Evolutionary conservation across 768 basidiomycete genomes (phyloP).

Genomic region (Boletus eberwhitei): DNA sequence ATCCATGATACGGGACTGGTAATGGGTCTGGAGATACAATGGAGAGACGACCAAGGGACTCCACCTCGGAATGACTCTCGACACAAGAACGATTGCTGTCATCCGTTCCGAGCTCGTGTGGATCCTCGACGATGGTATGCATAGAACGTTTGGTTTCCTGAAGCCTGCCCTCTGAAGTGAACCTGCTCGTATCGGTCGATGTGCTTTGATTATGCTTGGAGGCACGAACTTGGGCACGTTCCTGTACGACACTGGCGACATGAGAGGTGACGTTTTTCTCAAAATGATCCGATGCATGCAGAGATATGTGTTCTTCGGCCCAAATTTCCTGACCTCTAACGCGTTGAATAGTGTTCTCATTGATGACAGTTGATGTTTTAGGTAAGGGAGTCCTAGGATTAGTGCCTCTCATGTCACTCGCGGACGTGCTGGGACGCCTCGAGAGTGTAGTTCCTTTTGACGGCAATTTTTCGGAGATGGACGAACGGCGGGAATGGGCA

Average conservation of each 20-base stretch:
- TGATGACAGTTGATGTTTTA: slow-evolving; percentile 7
- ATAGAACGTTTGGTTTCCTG: slow-evolving; percentile 29
- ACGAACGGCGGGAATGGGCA: slow-evolving; percentile 24
- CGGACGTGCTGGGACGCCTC: slow-evolving; percentile 20
- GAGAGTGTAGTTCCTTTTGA: slow-evolving; percentile 8
- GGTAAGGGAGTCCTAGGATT: slow-evolving; percentile 10
- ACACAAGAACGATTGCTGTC: slow-evolving; percentile 12
- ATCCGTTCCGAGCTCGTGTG: slow-evolving; percentile 19
- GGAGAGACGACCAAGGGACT: slow-evolving; percentile 24
- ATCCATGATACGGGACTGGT: slow-evolving; percentile 45
- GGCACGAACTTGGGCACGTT: slow-evolving; percentile 12
- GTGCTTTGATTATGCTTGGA: slow-evolving; percentile 10
- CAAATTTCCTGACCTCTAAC: slow-evolving; percentile 10
- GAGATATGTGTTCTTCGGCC: slow-evolving; percentile 17
- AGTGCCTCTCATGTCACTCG: slow-evolving; percentile 1
- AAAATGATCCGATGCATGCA: slow-evolving; percentile 7
- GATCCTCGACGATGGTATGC: slow-evolving; percentile 27
- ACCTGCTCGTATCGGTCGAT: slow-evolving; percentile 17
- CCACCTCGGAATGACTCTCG: slow-evolving; percentile 23
- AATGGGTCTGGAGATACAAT: slow-evolving; percentile 41
- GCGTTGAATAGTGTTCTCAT: slow-evolving; percentile 11
- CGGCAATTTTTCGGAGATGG: slow-evolving; percentile 19
- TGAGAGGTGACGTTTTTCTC: slow-evolving; percentile 16
- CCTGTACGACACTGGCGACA: slow-evolving; percentile 4
- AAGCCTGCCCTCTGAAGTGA: slow-evolving; percentile 13